Conservation (phyloP, 306 rosid species). For the Fagus sylvatica region DNA sequence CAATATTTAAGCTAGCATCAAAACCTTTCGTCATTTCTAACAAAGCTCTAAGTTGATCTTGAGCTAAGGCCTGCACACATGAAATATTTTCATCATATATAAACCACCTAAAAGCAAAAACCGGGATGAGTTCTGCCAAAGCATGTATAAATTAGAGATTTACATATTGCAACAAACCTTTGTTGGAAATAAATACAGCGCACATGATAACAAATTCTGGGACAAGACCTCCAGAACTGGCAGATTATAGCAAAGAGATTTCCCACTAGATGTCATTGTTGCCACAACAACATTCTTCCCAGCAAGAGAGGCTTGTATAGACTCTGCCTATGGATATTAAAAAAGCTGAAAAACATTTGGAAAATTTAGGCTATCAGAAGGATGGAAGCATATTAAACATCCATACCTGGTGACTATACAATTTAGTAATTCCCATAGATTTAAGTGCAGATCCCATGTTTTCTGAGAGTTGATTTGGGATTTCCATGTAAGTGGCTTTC, state of each 20-base stretch:
- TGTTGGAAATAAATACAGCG: slow-evolving; percentile 87
- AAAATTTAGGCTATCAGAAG: slow-evolving; percentile 16
- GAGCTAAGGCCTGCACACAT: slow-evolving; percentile 82
- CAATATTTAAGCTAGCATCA: slow-evolving; percentile 59
- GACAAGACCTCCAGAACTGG: slow-evolving; percentile 74
- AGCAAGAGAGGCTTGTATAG: slow-evolving; percentile 71
- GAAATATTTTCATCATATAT: slow-evolving; percentile 20
- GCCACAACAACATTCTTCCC: slow-evolving; percentile 83
- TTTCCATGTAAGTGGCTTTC: slow-evolving; percentile 53
- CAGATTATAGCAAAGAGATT: slow-evolving; percentile 91
- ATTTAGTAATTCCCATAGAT: slow-evolving; percentile 61
- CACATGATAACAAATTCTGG: slow-evolving; percentile 59
- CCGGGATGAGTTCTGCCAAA: neutral
- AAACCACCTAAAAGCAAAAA: neutral
- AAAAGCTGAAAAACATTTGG: slow-evolving; percentile 22
- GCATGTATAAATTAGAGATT: slow-evolving; percentile 20
- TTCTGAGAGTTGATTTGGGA: slow-evolving; percentile 61
- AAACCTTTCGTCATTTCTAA: slow-evolving; percentile 61
- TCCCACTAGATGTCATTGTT: slow-evolving; percentile 95
- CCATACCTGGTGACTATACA: slow-evolving; percentile 89
- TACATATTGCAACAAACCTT: slow-evolving; percentile 56
- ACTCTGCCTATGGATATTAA: slow-evolving; percentile 54
- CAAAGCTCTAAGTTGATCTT: slow-evolving; percentile 89
- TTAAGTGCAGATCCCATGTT: slow-evolving; percentile 59
- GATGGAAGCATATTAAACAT: slow-evolving; percentile 21